phyloP scores from a whole-genome alignment of 306 rosid species.

The Inga laurina region DNA sequence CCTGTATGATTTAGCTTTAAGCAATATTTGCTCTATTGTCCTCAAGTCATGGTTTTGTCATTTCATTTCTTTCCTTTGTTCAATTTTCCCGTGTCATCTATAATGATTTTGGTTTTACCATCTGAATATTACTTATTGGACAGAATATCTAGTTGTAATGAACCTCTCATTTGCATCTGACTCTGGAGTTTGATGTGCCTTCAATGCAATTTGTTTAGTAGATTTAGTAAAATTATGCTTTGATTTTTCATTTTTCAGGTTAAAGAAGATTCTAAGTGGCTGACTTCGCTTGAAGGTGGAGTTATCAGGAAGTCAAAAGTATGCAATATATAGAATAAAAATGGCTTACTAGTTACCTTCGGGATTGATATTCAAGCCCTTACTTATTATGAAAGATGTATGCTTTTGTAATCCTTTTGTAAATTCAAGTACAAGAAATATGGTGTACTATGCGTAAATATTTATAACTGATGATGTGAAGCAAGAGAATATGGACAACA shows the following conservation, averaged over 20 bases:
- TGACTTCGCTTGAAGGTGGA: neutral
- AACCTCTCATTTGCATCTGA: neutral
- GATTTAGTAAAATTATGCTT: neutral
- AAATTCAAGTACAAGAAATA: neutral
- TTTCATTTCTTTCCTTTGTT: neutral
- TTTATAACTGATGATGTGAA: neutral
- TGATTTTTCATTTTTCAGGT: conserved; percentile 30
- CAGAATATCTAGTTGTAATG: neutral
- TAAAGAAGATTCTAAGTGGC: neutral
- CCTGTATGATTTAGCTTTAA: neutral
- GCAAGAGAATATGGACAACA: neutral
- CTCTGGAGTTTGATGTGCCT: neutral
- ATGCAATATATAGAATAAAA: conserved; percentile 23
- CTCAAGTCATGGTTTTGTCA: neutral
- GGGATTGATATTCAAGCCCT: neutral
- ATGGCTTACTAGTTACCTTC: neutral
- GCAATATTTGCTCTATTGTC: neutral
- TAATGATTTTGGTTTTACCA: neutral
- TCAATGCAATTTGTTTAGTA: neutral
- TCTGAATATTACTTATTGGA: neutral
- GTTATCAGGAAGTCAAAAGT: neutral
- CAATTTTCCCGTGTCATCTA: neutral
- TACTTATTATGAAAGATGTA: neutral
- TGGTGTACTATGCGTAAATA: neutral
- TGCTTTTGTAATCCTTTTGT: neutral